Evolutionary conservation across 768 basidiomycete species (phyloP).

Genomic region (Hydnomerulius pinastri): DNA sequence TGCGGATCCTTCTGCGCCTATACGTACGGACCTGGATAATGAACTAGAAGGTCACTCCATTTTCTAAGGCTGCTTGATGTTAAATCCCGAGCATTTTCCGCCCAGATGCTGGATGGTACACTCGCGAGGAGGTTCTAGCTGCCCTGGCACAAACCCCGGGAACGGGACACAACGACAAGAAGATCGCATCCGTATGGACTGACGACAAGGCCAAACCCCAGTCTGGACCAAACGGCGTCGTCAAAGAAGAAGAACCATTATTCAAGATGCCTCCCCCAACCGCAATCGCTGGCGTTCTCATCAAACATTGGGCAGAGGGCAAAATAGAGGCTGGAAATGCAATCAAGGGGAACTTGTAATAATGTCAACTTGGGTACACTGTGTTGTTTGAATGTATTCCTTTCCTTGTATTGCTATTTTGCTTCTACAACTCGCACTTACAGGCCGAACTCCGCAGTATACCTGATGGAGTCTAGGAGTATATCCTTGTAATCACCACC

Average conservation of each 20-base stretch:
- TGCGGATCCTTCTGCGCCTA: slow-evolving; percentile 70
- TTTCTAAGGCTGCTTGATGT: background rate
- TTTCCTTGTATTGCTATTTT: background rate
- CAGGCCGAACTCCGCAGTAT: slow-evolving; percentile 10
- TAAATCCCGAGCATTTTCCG: background rate
- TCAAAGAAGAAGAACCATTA: slow-evolving; percentile 45
- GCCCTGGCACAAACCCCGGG: slow-evolving; percentile 45
- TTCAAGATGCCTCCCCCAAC: slow-evolving; percentile 76
- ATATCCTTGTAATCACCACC: slow-evolving; percentile 65
- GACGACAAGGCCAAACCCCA: slow-evolving; percentile 21
- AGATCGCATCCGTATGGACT: slow-evolving; percentile 13
- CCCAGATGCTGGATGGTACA: slow-evolving; percentile 88
- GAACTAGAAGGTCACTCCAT: slow-evolving; percentile 78
- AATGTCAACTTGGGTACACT: background rate
- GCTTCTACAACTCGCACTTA: background rate
- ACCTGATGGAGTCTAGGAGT: slow-evolving; percentile 57
- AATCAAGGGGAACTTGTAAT: slow-evolving; percentile 47
- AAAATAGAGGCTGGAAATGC: slow-evolving; percentile 48
- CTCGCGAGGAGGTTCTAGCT: slow-evolving; percentile 65
- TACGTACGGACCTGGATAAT: slow-evolving; percentile 88
- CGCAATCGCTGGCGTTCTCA: slow-evolving; percentile 84
- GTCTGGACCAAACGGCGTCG: slow-evolving; percentile 16
- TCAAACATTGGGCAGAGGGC: slow-evolving; percentile 77
- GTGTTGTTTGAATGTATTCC: too few species aligned
- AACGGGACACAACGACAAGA: slow-evolving; percentile 34